These are phyloP conservation scores for Venturia pyrina DNA, from an alignment of 2,329 filamentous ascomycete genomes.

Conservation along the genomic window DNA sequence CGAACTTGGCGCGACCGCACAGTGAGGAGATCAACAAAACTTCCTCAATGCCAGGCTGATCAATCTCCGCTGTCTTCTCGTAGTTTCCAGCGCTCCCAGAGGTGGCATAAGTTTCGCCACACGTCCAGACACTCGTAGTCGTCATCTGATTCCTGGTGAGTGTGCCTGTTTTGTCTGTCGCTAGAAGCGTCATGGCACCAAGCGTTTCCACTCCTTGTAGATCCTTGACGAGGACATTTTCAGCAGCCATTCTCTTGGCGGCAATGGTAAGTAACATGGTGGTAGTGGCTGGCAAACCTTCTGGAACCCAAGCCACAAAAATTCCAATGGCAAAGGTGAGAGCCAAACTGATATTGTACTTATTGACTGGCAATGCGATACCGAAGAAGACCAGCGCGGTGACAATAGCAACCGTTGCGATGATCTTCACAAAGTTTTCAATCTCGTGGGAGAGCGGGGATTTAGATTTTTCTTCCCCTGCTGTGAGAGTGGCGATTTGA, in stretches of 20 bases:
- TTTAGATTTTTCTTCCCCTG: slow-evolving; percentile 70
- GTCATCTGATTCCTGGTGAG: slow-evolving; percentile 31
- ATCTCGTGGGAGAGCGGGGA: slow-evolving; percentile 69
- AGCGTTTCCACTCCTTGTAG: slow-evolving; percentile 30
- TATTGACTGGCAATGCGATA: neutral
- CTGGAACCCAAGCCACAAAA: slow-evolving; percentile 37
- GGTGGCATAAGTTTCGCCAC: slow-evolving; percentile 29
- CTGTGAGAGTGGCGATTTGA: slow-evolving; percentile 9
- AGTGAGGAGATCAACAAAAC: slow-evolving; percentile 14
- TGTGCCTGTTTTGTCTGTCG: slow-evolving; percentile 31
- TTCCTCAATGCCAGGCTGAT: slow-evolving; percentile 33
- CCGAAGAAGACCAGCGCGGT: slow-evolving; percentile 10
- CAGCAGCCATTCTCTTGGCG: slow-evolving; percentile 30
- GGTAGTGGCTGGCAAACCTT: slow-evolving; percentile 54
- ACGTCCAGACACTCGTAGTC: slow-evolving; percentile 34
- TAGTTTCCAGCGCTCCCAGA: slow-evolving; percentile 18
- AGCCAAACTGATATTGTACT: slow-evolving; percentile 36
- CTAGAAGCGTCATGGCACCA: slow-evolving; percentile 31
- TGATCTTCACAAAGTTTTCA: slow-evolving; percentile 58
- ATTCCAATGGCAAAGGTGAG: slow-evolving; percentile 38
- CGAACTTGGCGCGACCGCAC: neutral
- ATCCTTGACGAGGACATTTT: slow-evolving; percentile 31
- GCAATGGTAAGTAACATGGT: slow-evolving; percentile 42
- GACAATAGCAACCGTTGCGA: slow-evolving; percentile 42
- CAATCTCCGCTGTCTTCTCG: slow-evolving; percentile 16